Evolutionary conservation across 495 filamentous ascomycete genomes (phyloP).

Genomic region (Lasiosphaeria ovina): DNA sequence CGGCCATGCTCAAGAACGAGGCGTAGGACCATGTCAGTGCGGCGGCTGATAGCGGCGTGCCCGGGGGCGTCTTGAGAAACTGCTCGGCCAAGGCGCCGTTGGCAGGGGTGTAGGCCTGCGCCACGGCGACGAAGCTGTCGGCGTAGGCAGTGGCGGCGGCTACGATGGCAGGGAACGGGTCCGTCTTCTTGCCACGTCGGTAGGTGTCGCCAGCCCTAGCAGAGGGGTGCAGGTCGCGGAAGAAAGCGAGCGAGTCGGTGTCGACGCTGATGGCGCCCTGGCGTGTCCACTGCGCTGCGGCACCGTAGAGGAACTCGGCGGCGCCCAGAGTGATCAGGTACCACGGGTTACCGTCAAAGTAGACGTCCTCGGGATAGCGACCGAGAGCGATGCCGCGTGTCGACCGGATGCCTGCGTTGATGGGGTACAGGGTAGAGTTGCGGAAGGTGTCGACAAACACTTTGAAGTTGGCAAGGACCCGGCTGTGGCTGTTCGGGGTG

Average conservation of each 20-base stretch:
- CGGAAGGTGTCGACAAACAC: slow-evolving; percentile 61
- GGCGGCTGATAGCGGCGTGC: slow-evolving; percentile 51
- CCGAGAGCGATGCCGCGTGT: slow-evolving; percentile 59
- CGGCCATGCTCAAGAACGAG: slow-evolving; percentile 55
- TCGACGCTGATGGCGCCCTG: slow-evolving; percentile 50
- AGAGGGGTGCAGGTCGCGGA: slow-evolving; percentile 47
- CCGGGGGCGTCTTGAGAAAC: slow-evolving; percentile 47
- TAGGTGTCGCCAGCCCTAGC: slow-evolving; percentile 47
- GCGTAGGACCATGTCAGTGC: slow-evolving; percentile 68
- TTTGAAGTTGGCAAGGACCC: slow-evolving; percentile 62
- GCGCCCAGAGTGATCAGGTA: slow-evolving; percentile 60
- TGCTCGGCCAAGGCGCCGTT: slow-evolving; percentile 61
- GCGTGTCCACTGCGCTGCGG: slow-evolving; percentile 52
- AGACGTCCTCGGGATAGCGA: slow-evolving; percentile 64
- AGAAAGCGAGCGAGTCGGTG: slow-evolving; percentile 52
- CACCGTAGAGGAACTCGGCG: slow-evolving; percentile 62
- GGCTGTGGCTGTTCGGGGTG: slow-evolving; percentile 33
- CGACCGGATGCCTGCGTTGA: slow-evolving; percentile 49
- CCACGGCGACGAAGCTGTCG: slow-evolving; percentile 57
- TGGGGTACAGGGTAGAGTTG: slow-evolving; percentile 41
- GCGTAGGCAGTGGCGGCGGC: slow-evolving; percentile 55
- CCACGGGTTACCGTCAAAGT: slow-evolving; percentile 63
- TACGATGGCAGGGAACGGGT: slow-evolving; percentile 39
- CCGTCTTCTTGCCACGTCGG: slow-evolving; percentile 33
- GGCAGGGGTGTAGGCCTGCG: slow-evolving; percentile 46